Evolutionary conservation across 257 asterid species (phyloP).

Genomic region (Nicotiana otophora): DNA sequence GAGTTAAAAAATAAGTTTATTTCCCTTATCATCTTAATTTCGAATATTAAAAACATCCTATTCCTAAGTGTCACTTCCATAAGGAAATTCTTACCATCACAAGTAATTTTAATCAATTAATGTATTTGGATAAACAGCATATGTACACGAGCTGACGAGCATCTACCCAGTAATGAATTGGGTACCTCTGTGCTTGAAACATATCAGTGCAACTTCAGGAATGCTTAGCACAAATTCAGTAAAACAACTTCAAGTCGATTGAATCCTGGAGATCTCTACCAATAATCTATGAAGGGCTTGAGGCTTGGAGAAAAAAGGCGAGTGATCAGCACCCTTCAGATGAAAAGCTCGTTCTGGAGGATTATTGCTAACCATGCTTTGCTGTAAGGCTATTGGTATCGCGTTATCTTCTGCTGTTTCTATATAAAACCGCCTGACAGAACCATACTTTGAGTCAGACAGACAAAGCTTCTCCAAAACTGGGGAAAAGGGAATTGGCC

Average conservation of each 20-base stretch:
- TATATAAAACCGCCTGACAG: conserved; percentile 72
- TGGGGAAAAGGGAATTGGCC: conserved; percentile 85
- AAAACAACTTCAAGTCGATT: conserved; percentile 15
- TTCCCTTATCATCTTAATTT: neutral
- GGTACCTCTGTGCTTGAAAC: neutral
- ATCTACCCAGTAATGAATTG: neutral
- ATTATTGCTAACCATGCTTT: conserved; percentile 50
- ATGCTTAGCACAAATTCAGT: neutral
- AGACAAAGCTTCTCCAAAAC: conserved; percentile 79
- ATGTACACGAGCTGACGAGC: neutral
- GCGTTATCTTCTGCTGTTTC: conserved; percentile 87
- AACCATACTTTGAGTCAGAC: conserved; percentile 71
- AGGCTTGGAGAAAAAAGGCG: conserved; percentile 97
- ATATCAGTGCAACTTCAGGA: neutral
- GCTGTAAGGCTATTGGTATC: conserved; percentile 66
- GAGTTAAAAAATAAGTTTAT: neutral
- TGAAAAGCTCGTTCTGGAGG: conserved; percentile 73
- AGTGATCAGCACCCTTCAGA: conserved; percentile 90
- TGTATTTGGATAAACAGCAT: neutral
- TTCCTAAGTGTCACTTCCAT: neutral
- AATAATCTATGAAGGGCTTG: conserved; percentile 80
- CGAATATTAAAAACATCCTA: neutral
- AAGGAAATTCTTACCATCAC: neutral
- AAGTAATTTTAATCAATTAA: neutral
- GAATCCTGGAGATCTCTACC: conserved; percentile 71